phyloP scores from a whole-genome alignment of 2,329 filamentous ascomycete species.

The Fusarium penzigii region DNA sequence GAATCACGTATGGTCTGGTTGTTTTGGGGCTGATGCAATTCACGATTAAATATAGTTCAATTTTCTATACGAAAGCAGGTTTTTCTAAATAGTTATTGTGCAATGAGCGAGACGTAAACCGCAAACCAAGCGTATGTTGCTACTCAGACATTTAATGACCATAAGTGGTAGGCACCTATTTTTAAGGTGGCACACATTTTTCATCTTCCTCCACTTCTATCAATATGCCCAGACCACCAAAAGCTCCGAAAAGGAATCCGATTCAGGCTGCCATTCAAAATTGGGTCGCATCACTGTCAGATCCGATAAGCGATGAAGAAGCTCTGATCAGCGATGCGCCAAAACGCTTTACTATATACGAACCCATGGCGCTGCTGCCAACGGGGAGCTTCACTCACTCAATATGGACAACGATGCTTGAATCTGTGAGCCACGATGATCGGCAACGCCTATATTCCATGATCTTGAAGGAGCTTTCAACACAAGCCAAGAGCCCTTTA shows the following conservation, averaged over 20 bases:
- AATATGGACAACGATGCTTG: constrained; percentile 43
- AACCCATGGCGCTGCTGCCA: constrained; percentile 62
- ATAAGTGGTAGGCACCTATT: no score
- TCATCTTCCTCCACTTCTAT: constrained; percentile 9
- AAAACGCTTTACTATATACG: constrained; percentile 61
- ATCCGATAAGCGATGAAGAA: constrained; percentile 16
- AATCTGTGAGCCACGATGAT: constrained; percentile 21
- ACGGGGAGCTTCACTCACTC: constrained; percentile 54
- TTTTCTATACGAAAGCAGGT: not conserved
- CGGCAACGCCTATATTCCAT: constrained; percentile 45
- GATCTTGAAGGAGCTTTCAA: constrained; percentile 50
- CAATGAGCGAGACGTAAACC: no score
- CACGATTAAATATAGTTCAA: constrained; percentile 17
- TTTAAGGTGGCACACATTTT: not conserved
- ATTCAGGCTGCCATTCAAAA: constrained; percentile 33
- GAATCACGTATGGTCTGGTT: constrained; percentile 23
- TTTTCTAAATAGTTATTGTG: no score
- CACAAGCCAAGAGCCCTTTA: constrained; percentile 40
- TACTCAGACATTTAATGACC: no score
- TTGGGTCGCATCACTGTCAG: constrained; percentile 26
- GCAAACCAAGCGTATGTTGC: not conserved
- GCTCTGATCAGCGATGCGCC: constrained; percentile 46
- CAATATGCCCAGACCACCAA: constrained; percentile 30
- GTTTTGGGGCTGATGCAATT: constrained; percentile 27
- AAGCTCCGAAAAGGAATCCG: constrained; percentile 26